Conservation (phyloP, 225 moss, liverwort and hornwort species). For the Asterella californica region DNA sequence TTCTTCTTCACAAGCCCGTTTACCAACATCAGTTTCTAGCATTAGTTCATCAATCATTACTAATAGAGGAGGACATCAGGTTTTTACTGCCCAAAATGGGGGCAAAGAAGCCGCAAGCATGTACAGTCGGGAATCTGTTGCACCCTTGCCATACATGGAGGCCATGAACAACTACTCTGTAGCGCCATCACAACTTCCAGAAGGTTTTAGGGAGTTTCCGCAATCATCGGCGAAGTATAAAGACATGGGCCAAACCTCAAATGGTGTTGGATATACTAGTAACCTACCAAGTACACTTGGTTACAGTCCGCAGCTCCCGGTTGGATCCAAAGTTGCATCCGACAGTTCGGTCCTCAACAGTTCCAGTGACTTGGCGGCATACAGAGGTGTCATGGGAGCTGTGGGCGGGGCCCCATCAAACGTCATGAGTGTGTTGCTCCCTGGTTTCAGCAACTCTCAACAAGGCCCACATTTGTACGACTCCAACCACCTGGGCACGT, state of each 20-base stretch:
- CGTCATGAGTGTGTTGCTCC: constrained; percentile 47
- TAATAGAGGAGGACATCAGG: constrained; percentile 37
- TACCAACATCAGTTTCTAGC: constrained; percentile 25
- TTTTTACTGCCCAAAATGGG: constrained; percentile 39
- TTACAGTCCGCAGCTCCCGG: constrained; percentile 40
- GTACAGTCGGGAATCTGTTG: constrained; percentile 40
- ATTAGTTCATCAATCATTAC: constrained; percentile 20
- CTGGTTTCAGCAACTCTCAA: constrained; percentile 43
- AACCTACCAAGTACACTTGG: constrained; percentile 30
- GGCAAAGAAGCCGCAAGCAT: constrained; percentile 33
- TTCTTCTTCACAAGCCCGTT: constrained; percentile 25
- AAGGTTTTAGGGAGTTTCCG: constrained; percentile 41
- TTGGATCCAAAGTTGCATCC: constrained; percentile 34
- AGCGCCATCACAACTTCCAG: constrained; percentile 37
- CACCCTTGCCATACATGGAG: constrained; percentile 35
- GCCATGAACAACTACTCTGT: constrained; percentile 29
- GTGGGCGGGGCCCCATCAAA: constrained; percentile 28
- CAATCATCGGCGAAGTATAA: constrained; percentile 30
- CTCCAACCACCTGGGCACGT: constrained; percentile 33
- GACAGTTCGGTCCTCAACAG: constrained; percentile 18
- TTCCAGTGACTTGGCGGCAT: constrained; percentile 26
- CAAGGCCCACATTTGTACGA: constrained; percentile 35
- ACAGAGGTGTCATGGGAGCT: constrained; percentile 29
- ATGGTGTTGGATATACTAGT: constrained; percentile 33
- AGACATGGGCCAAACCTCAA: constrained; percentile 42